Evolutionary conservation across 805 yeast genomes (phyloP), one percentile per base, ranked within the genome.

Genomic region (Candida xyloterini): DNA sequence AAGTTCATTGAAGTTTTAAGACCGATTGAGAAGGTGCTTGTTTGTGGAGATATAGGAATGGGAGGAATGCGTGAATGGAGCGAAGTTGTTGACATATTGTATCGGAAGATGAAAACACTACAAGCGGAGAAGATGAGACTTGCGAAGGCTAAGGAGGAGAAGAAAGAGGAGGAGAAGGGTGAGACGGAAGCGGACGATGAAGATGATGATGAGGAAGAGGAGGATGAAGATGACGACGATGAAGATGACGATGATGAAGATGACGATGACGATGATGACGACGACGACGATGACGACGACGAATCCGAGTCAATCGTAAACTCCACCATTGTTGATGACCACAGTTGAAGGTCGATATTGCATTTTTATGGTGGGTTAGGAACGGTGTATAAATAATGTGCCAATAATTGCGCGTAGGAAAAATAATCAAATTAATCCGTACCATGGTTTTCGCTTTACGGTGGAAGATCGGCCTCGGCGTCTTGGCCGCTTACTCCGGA

Each of bases 31-130:
- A 91, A 91, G 62, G 95, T 91, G 79, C 84, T 56, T 88, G 95
- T 41, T 29, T 88, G 90, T 66, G 98, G 99, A 46, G 98, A 91
- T 53, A 89, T 93, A 41, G 98, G 98, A n/a, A 84, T 93, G 88
- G 98, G 99, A 34, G 98, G 99, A 39, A 93, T 93, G 98, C 84
- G 90, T 82, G 98, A 93, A 53, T 88, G 95, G 79, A 84, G 87
- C 59, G 97, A 90, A 60, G 83, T 93, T 52, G 96, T 89, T 14
- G 95, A 89, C 57, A 79, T 80, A 52, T 73, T 87, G 34, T 95
- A 85, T 15, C 70, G 80, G 63, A 83, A 81, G 57, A 66, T 89
- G 44, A 79, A 48, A 78, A 81, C 48, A 72, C 79, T 41, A 65
- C 81, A 81, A 14, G 74, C 76, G 36, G 74, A 68, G 21, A 79